A percentile compares a stretch with the other conserved stretches of the same genome.
Evolutionary conservation across 192 early-diverging fungal species (phyloP).

Genomic region (Dimargaris cristalligena): DNA sequence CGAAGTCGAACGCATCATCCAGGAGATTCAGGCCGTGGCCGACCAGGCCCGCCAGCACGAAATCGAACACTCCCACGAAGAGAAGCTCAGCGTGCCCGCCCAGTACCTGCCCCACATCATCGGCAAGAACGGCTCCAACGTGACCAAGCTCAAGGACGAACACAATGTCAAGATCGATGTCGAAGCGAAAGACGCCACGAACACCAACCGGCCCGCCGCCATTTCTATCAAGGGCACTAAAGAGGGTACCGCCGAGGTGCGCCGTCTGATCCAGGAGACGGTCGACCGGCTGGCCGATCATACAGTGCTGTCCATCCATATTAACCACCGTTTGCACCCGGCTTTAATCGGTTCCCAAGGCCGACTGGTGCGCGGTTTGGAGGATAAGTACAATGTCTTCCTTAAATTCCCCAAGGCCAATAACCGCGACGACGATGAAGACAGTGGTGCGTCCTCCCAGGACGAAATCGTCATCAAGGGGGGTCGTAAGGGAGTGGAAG

Average conservation of each 20-base stretch:
- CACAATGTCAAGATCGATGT: constrained; percentile 58
- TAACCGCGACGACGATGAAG: constrained; percentile 35
- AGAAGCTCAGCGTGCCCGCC: constrained; percentile 55
- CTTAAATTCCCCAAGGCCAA: constrained; percentile 48
- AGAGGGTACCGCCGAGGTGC: constrained; percentile 52
- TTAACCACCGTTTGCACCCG: constrained; percentile 46
- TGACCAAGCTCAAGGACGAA: constrained; percentile 61
- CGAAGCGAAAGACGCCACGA: constrained; percentile 19
- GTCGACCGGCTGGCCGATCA: constrained; percentile 53
- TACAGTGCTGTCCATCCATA: constrained; percentile 32
- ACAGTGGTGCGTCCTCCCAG: constrained; percentile 11
- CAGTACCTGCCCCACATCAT: constrained; percentile 55
- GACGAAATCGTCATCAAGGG: constrained; percentile 65
- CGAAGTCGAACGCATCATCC: constrained; percentile 54
- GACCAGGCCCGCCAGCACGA: constrained; percentile 54
- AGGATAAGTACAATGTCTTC: constrained; percentile 57
- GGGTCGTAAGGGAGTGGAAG: constrained; percentile 58
- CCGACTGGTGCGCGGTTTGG: constrained; percentile 49
- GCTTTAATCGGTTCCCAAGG: constrained; percentile 54
- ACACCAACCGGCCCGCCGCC: neutral
- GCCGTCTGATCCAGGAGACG: constrained; percentile 44
- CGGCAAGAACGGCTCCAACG: constrained; percentile 73
- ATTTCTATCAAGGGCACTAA: constrained; percentile 67
- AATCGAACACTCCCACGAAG: constrained; percentile 46
- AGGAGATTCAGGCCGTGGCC: constrained; percentile 45